These are phyloP conservation scores for Syzygium malaccense DNA, from an alignment of 441 rosid species.

Conservation along the genomic window DNA sequence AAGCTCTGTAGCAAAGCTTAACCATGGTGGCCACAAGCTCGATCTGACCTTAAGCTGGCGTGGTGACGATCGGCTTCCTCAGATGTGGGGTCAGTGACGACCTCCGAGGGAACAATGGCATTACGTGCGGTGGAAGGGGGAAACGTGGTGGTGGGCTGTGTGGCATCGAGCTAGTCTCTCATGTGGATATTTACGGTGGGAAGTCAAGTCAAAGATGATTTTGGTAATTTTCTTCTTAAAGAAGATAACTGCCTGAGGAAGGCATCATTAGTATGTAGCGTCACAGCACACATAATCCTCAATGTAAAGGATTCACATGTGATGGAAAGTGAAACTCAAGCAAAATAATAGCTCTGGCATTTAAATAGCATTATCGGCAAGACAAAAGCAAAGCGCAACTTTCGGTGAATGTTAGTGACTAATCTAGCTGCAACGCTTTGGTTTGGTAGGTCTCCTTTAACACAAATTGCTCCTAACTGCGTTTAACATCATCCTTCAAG, in stretches of 20 bases:
- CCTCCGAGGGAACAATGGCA: neutral
- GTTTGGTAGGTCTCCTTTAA: neutral
- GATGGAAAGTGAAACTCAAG: neutral
- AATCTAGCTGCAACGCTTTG: neutral
- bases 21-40: neutral
- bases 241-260: neutral
- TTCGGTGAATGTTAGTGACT: neutral
- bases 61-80: neutral
- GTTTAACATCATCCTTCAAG: neutral
- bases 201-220: neutral
- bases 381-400: neutral
- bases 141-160: neutral
- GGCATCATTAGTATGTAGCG: neutral
- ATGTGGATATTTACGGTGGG: accelerated
- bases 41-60: neutral
- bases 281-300: neutral
- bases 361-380: neutral
- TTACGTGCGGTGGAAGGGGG: neutral
- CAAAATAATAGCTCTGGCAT: neutral
- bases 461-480: neutral
- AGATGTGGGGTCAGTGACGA: neutral
- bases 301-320: neutral
- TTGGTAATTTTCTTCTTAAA: neutral
- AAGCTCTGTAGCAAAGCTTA: neutral
- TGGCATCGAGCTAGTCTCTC: neutral